Base-by-base conservation (phyloP, 2,329 filamentous ascomycete species). In the Exophiala xenobiotica region DNA sequence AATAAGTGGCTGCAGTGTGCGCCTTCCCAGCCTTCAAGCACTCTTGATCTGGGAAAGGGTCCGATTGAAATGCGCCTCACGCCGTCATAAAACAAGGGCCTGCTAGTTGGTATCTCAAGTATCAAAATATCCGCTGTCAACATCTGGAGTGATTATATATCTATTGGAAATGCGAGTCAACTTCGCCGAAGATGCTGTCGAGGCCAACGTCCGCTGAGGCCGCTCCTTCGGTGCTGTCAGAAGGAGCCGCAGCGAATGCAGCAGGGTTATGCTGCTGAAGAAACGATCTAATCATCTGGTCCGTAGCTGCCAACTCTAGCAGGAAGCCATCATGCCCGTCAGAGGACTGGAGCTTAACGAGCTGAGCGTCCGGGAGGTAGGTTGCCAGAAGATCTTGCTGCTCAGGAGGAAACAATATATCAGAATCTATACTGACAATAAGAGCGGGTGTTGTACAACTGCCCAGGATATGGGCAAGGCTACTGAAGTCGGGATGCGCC, bases 241-340 rank as follows among this genome's bases (percentile, higher is more conserved):
- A 9, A 26, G 19, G 26, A 38, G 43, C 26, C 12, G 18, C 35
- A 12, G 24, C 35, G 24, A 37, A 48, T 12, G 26, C 14, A 12
- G 11, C 7, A 35, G 45, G n/a, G 22, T 2, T n/a, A 18, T 48
- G 33, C 6, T 40, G 7, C 31, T 23, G 35, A 20, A 48, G 35
- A 20, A 39, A 40, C 14, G 33, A n/a, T 18, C 35, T 27, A 24
- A 49, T 33, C 12, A 31, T 16, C n/a, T 33, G 18, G 14, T 29
- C 16, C 38, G 42, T 33, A 11, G 37, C 27, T 9, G 18, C 38
- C 14, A 97, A 97, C 69, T 97, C 91, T 49, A 97, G 74, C 64
- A 99, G 71, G 69, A 99, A 99, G 0, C 93, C 93, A 69, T 97
- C 93, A 64, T 99, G 93, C 1, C 93, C 93, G 67, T 97, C 93